Conservation (phyloP, 768 basidiomycete genomes). For the Pisolithus orientalis region DNA sequence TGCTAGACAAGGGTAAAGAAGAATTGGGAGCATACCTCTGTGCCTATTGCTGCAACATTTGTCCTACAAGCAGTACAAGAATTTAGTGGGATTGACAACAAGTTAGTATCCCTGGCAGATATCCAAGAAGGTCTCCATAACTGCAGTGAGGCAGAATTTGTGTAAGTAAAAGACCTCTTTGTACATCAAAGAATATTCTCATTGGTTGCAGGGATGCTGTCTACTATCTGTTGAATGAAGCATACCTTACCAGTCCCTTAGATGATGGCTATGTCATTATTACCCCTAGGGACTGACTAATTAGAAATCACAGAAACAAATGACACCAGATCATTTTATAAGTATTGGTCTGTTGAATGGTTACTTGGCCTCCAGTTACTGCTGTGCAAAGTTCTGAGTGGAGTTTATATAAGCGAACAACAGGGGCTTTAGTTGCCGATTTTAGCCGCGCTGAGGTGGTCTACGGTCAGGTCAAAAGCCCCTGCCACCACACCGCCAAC, state of each 20-base stretch:
- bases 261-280: conserved; percentile 24
- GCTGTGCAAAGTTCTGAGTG: too few species aligned
- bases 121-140: conserved; percentile 8
- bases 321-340: not conserved
- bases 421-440: too few species aligned
- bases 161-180: conserved; percentile 8
- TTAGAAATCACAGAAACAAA: not conserved
- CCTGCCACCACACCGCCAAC: not conserved
- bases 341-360: not conserved
- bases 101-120: conserved; percentile 7
- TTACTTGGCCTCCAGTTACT: not conserved
- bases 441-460: too few species aligned
- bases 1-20: not conserved
- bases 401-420: too few species aligned
- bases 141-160: conserved; percentile 16
- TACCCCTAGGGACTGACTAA: conserved; percentile 18
- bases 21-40: not conserved
- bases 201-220: conserved; percentile 12
- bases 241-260: conserved; percentile 25
- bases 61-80: not conserved
- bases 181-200: not conserved
- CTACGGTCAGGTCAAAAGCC: not conserved
- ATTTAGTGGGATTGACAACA: not conserved
- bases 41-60: not conserved
- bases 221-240: conserved; percentile 19